Percentiles rank a stretch among this genome's conserved stretches.
These are phyloP conservation scores for Colletotrichum graminicola DNA, from an alignment of 2,329 filamentous ascomycete species.

Conservation along the genomic window DNA sequence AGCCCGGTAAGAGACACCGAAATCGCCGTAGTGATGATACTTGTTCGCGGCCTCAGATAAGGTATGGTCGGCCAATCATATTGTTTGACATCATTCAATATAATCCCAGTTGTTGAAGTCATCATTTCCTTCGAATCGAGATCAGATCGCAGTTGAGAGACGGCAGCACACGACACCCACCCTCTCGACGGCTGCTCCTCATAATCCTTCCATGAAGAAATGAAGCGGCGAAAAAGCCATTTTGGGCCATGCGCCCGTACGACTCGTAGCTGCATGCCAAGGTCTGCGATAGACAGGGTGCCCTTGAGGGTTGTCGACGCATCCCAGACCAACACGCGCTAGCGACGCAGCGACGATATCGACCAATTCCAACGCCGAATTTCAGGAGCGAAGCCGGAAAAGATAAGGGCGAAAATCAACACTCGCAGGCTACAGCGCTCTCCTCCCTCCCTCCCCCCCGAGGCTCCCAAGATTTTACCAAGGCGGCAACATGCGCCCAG, in stretches of 20 bases:
- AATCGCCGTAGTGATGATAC: neutral
- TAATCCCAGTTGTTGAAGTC: neutral
- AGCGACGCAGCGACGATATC: neutral
- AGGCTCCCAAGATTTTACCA: conserved; percentile 29
- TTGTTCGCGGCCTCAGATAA: neutral
- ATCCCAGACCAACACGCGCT: neutral
- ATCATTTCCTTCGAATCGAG: neutral
- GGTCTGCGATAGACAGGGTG: conserved; percentile 11
- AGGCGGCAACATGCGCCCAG: conserved; percentile 38
- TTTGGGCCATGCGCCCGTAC: conserved; percentile 11
- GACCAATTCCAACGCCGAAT: neutral
- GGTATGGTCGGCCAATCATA: neutral
- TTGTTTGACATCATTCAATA: neutral
- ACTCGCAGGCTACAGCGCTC: neutral
- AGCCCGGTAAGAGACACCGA: neutral
- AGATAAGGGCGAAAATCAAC: neutral
- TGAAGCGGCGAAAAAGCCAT: conserved; percentile 13
- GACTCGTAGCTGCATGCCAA: conserved; percentile 28
- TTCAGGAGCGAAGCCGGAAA: neutral
- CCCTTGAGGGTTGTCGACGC: neutral
- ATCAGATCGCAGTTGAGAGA: neutral
- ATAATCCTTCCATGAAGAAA: neutral
- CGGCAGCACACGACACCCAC: neutral
- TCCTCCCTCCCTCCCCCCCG: neutral
- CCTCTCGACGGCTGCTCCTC: neutral